Evolutionary conservation across 192 early-diverging fungal species (phyloP).

Genomic region (Mortierella claussenii): DNA sequence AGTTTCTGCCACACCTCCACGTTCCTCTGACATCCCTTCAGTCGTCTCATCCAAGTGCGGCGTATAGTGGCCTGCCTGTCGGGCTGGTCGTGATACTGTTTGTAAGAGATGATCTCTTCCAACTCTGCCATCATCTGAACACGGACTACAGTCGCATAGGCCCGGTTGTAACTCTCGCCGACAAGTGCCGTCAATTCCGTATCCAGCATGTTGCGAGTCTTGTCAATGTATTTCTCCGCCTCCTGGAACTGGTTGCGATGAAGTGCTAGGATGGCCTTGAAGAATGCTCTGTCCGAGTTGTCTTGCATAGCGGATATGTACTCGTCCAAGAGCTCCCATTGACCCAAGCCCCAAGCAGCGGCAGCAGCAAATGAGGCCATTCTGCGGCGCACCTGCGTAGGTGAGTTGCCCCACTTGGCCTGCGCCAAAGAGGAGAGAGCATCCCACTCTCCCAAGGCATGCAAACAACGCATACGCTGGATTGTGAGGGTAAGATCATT

Average conservation of each 20-base stretch:
- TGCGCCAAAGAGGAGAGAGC: conserved; percentile 80
- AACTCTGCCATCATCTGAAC: conserved; percentile 98
- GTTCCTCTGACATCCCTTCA: conserved; percentile 90
- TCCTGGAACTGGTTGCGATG: conserved; percentile 82
- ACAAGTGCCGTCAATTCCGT: conserved; percentile 87
- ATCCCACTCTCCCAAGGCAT: conserved; percentile 95
- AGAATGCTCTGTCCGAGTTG: conserved; percentile 85
- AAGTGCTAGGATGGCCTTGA: conserved; percentile 84
- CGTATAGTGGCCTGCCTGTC: conserved; percentile 80
- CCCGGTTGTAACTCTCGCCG: conserved; percentile 94
- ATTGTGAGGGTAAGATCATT: conserved; percentile 79
- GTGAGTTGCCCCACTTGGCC: conserved; percentile 75
- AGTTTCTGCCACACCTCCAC: conserved; percentile 97
- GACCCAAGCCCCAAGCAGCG: conserved; percentile 91
- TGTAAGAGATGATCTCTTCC: conserved; percentile 96
- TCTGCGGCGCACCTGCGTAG: conserved; percentile 69
- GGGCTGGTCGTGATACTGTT: conserved; percentile 80
- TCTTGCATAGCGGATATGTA: conserved; percentile 86
- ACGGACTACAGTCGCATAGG: conserved; percentile 88
- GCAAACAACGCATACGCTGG: conserved; percentile 92
- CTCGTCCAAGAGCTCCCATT: conserved; percentile 91
- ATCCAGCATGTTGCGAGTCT: conserved; percentile 84
- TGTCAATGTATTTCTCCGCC: conserved; percentile 79
- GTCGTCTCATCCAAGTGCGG: conserved; percentile 87
- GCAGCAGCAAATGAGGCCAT: conserved; percentile 92